Percentiles rank a stretch among this genome's conserved stretches.
These are phyloP conservation scores for Metarhizium anisopliae DNA, from an alignment of 2,329 filamentous ascomycete species.

Conservation along the genomic window DNA sequence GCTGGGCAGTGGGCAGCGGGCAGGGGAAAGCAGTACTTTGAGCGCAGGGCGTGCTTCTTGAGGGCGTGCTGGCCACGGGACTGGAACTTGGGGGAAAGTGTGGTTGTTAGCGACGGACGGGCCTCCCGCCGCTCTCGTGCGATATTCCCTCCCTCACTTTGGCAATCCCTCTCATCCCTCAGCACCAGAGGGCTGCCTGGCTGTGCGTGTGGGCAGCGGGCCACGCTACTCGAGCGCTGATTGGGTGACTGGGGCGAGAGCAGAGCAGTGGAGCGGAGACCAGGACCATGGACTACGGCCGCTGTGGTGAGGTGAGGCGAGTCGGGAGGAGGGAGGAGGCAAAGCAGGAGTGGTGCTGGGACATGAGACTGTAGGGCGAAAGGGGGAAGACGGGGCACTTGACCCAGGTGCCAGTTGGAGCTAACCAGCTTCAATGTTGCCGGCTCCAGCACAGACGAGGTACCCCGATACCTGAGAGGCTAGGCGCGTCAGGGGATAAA, in stretches of 20 bases:
- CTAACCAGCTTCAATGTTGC: too few relatives aligned
- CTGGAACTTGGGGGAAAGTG: too few relatives aligned
- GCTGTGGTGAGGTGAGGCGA: not conserved
- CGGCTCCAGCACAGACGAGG: too few relatives aligned
- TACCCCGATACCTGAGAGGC: not conserved
- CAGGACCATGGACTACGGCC: not conserved
- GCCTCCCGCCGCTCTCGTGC: not conserved
- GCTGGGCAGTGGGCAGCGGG: too few relatives aligned
- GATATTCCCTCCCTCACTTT: too few relatives aligned
- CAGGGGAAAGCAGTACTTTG: too few relatives aligned
- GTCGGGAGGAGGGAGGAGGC: not conserved
- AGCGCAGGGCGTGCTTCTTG: too few relatives aligned
- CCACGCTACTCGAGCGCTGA: not conserved
- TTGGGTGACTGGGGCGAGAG: constrained; percentile 1
- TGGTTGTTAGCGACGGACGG: too few relatives aligned
- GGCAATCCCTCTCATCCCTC: too few relatives aligned
- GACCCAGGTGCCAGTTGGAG: too few relatives aligned
- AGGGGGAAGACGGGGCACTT: too few relatives aligned
- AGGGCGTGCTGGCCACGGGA: too few relatives aligned
- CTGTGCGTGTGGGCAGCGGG: not conserved
- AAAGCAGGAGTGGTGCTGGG: not conserved
- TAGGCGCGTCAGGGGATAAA: not conserved
- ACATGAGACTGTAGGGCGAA: not conserved
- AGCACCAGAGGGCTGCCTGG: not conserved
- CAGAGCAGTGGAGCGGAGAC: not conserved